Evolutionary conservation across 2,329 filamentous ascomycete species (phyloP), one percentile per base, ranked within the genome.

Genomic region (Chaetothyriales sp.): DNA sequence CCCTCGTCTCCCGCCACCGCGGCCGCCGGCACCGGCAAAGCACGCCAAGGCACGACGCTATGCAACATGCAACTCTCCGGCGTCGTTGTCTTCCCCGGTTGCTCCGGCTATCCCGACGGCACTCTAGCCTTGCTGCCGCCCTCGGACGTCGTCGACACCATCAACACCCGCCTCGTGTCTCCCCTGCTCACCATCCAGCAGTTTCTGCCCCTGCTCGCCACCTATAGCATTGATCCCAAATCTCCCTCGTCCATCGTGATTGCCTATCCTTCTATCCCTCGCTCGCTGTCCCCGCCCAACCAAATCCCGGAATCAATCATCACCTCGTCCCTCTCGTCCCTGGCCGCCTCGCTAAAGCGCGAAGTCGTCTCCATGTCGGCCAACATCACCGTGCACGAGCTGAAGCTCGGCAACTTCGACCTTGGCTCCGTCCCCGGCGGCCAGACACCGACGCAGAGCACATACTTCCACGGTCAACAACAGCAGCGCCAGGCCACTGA

Each of bases 321-420:
- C n/a, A 85, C 85, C 59, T 84, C 85, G 18, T 90, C 87, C 3
- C 77, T 97, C n/a, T 82, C 86, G 10, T 86, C 87, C 22, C 95
- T 95, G 65, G 85, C 86, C 25, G 78, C 85, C 48, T 86, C 88
- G 0, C 75, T 97, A 9, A 77, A 85, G 13, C 81, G 82, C 51
- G 92, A 97, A 71, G 77, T 95, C 75, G 77, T 3, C 81, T 86
- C 3, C 75, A 92, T 37, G 78, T 66, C 51, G 58, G 77, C 49
- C 84, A 67, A 68, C 51, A 65, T 95, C 50, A 79, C 84, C 43
- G 85, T 95, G 18, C 85, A 85, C 1, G 88, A 95, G 64, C 77
- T 98, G 65, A 88, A 90, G 68, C 81, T 97, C 1, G 92, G 92
- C 53, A 89, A 87, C 19, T 88, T 98, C 65, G 90, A 97, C 68